Percentiles rank a stretch among this genome's conserved stretches.
Conservation (phyloP, 164 flowering plant species). For the Chloranthus sessilifolius region DNA sequence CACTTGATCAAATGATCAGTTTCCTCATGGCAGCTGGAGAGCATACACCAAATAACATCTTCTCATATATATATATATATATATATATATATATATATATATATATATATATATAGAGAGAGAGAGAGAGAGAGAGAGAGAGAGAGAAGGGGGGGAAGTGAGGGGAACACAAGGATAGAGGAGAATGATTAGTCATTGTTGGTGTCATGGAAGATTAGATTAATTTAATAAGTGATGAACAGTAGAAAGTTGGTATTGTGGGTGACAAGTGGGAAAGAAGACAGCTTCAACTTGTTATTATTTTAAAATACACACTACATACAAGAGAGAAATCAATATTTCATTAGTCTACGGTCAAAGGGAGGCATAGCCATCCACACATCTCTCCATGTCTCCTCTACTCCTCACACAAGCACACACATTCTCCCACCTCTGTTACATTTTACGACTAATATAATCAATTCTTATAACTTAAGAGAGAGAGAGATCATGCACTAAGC, state of each 20-base stretch:
- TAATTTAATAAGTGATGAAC: not conserved
- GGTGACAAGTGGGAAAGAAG: constrained; percentile 33
- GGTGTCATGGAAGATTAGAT: not conserved
- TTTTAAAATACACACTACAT: too few species aligned
- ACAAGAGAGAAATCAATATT: too few species aligned
- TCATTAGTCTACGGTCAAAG: constrained; percentile 52
- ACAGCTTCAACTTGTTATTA: too few species aligned
- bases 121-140: not conserved
- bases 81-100: too few species aligned
- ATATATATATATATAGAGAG: too few species aligned
- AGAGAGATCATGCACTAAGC: constrained; percentile 28
- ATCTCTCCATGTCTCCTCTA: constrained; percentile 49
- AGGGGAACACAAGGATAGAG: not conserved
- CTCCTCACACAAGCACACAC: constrained; percentile 18
- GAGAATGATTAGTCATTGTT: not conserved
- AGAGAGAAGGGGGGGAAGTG: not conserved
- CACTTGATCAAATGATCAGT: too few species aligned
- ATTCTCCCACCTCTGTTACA: too few species aligned
- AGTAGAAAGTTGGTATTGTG: constrained; percentile 22
- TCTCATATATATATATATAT: too few species aligned
- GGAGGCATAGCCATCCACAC: constrained; percentile 39
- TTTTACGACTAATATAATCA: too few species aligned
- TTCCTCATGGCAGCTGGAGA: too few species aligned
- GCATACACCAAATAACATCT: too few species aligned
- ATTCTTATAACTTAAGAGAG: not conserved